These are phyloP conservation scores for Beauveria medogensis DNA, from an alignment of 2,329 filamentous ascomycete genomes.

Conservation along the genomic window DNA sequence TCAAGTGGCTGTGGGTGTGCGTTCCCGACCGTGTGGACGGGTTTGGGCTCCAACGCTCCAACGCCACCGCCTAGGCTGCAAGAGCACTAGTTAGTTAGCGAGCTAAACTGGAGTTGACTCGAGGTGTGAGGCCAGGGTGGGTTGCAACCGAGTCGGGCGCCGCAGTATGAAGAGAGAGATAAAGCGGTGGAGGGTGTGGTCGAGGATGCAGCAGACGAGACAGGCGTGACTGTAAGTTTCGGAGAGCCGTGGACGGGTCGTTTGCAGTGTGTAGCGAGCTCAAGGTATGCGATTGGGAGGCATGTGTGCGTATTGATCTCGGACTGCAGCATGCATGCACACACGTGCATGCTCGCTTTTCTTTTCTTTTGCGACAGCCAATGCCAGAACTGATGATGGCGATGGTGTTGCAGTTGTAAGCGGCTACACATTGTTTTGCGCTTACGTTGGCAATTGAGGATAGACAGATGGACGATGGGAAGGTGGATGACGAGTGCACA, in stretches of 20 bases:
- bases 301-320: background rate
- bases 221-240: background rate
- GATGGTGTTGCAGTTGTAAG: background rate
- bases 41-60: slow-evolving; percentile 10
- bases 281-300: background rate
- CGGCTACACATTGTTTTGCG: background rate
- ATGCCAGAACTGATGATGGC: background rate
- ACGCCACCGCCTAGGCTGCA: slow-evolving; percentile 7
- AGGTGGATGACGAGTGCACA: background rate
- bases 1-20: background rate
- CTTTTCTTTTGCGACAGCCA: background rate
- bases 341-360: slow-evolving; percentile 1
- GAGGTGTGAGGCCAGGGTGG: background rate
- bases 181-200: slow-evolving; percentile 1
- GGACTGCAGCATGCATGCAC: slow-evolving; percentile 3
- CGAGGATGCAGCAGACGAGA: background rate
- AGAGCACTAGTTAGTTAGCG: background rate
- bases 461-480: background rate
- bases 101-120: slow-evolving; percentile 2
- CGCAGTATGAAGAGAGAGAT: background rate
- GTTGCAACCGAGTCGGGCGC: slow-evolving; percentile 5
- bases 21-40: slow-evolving; percentile 12
- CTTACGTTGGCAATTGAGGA: background rate
- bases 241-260: background rate
- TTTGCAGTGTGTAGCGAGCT: background rate